Conservation (phyloP, 257 asterid species). For the Solanum paucissectum region DNA sequence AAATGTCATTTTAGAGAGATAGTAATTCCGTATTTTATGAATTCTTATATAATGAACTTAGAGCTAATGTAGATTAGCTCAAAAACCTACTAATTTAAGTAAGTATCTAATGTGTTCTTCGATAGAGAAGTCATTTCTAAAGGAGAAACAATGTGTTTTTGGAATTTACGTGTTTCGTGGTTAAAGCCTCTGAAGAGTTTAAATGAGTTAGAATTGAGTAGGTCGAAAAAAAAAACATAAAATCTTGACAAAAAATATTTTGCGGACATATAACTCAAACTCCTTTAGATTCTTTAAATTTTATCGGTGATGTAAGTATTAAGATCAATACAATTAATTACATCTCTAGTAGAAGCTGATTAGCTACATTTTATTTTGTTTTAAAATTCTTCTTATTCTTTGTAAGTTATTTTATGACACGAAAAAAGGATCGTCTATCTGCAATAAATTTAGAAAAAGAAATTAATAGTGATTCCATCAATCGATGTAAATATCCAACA, state of each 20-base stretch:
- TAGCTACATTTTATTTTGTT: not conserved
- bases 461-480: not conserved
- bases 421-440: not conserved
- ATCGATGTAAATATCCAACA: not conserved
- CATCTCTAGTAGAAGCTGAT: not conserved
- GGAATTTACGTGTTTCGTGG: too few species aligned
- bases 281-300: not conserved
- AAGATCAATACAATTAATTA: not conserved
- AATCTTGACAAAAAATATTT: fast-evolving
- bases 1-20: not conserved
- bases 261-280: not conserved
- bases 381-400: not conserved
- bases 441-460: too few species aligned
- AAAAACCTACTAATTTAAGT: too few species aligned
- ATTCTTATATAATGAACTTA: too few species aligned
- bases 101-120: too few species aligned
- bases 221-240: not conserved
- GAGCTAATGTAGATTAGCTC: not conserved
- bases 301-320: not conserved
- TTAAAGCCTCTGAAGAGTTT: too few species aligned
- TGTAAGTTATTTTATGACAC: not conserved
- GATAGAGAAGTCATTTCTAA: too few species aligned
- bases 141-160: too few species aligned
- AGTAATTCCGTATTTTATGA: too few species aligned
- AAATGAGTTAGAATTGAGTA: not conserved